These are phyloP conservation scores for Apocynum venetum DNA, from an alignment of 257 asterid species.

Conservation along the genomic window DNA sequence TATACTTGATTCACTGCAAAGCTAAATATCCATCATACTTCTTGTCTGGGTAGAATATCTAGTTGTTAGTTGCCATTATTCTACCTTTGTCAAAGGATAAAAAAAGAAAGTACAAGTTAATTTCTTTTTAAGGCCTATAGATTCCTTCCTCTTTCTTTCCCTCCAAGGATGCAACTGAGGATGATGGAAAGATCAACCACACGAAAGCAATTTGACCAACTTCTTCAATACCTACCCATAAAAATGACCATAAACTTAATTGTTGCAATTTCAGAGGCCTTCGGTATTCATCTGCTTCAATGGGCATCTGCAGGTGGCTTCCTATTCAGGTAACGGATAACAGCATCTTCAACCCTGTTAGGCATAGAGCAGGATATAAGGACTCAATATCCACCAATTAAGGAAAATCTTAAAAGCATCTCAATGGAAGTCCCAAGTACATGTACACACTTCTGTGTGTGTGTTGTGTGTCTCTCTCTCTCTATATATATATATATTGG, in stretches of 20 bases:
- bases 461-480: too few relatives aligned
- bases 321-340: conserved; percentile 87
- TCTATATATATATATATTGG: too few relatives aligned
- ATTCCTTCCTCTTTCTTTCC: not conserved
- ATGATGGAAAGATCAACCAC: not conserved
- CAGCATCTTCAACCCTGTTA: conserved; percentile 97
- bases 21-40: not conserved
- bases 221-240: not conserved
- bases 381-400: not conserved
- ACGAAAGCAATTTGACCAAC: not conserved
- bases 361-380: conserved; percentile 12
- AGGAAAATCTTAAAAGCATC: not conserved
- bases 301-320: conserved; percentile 69
- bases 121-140: not conserved
- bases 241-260: not conserved
- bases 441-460: not conserved
- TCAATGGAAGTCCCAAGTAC: not conserved
- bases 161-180: not conserved
- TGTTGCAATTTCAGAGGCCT: conserved; percentile 1
- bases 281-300: conserved; percentile 45
- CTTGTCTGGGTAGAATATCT: conserved; percentile 2
- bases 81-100: conserved; percentile 10
- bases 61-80: not conserved
- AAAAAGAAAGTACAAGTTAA: conserved; percentile 2
- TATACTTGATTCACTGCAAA: not conserved